Evolutionary conservation across 2,329 filamentous ascomycete species (phyloP).

Genomic region (Delphinella strobiligena): DNA sequence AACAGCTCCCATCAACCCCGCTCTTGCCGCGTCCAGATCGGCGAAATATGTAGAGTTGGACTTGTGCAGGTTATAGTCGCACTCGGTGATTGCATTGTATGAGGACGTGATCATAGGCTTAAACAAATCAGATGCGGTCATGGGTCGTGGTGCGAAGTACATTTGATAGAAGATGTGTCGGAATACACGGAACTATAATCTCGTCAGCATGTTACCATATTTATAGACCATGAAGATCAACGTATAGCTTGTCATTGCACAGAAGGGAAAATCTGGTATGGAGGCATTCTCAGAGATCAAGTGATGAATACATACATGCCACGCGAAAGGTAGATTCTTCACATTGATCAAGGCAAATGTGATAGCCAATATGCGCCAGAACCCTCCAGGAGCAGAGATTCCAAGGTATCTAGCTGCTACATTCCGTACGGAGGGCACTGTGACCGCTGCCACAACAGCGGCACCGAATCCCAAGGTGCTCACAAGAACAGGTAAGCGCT

Average conservation of each 20-base stretch:
- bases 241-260: too few relatives aligned
- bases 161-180: slow-evolving; percentile 35
- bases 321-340: slow-evolving; percentile 63
- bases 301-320: slow-evolving; percentile 59
- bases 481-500: slow-evolving; percentile 18
- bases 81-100: slow-evolving; percentile 60
- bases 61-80: slow-evolving; percentile 79
- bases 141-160: slow-evolving; percentile 29
- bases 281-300: too few relatives aligned
- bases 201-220: not conserved
- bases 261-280: too few relatives aligned
- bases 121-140: slow-evolving; percentile 54
- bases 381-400: slow-evolving; percentile 11
- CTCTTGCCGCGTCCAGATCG: slow-evolving; percentile 73
- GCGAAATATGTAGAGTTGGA: slow-evolving; percentile 77
- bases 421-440: slow-evolving; percentile 17
- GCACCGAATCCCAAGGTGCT: slow-evolving; percentile 16
- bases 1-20: slow-evolving; percentile 57
- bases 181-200: slow-evolving; percentile 32
- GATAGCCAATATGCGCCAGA: slow-evolving; percentile 28
- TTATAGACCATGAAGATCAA: too few relatives aligned
- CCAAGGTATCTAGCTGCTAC: slow-evolving; percentile 13
- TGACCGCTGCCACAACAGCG: slow-evolving; percentile 12
- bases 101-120: slow-evolving; percentile 55
- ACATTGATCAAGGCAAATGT: slow-evolving; percentile 51